Evolutionary conservation across 192 early-diverging fungal species (phyloP), one percentile per base, ranked within the genome.

Genomic region (Pecoramyces ruminantium): DNA sequence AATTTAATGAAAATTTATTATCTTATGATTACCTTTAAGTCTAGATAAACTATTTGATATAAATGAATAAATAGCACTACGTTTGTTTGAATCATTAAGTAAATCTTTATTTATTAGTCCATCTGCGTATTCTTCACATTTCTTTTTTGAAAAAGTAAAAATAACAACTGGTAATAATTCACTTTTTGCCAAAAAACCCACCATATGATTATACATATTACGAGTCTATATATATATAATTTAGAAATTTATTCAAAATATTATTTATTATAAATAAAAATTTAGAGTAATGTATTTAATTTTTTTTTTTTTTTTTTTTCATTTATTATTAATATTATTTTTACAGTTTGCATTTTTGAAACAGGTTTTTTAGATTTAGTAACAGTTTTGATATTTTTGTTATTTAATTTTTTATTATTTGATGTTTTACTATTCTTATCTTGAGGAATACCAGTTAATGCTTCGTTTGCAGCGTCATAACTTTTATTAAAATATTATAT

Each of bases 61-160:
- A 83, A 96, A 94, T 8, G 93, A 86, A 84, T 97, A 95, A 29
- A 98, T 92, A 77, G 95, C 90, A 83, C 90, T 92, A 86, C 97
- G 96, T 81, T 95, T 90, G 2, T 87, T 86, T 80, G 92, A 92
- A 14, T 88, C 88, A 81, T 86, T 82, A 17, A 91, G 92, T 79
- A 99, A 87, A 88, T 98, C 96, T 13, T 93, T 84, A 80, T 94
- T 96, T 34, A 88, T 88, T 29, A 98, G 83, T 21, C 86, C 87
- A 58, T 86, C 84, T 0, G 96, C 95, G 81, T 94, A 96, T 83
- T 98, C 95, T 81, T 99, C 95, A 83, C 97, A 99, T 79, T 93
- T 95, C 81, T 91, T 92, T 81, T 96, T 97, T n/a, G 94, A 96
- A 79, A 99, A 99, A 18, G 93, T 93, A 80, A 99, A 99, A 13